These are phyloP conservation scores for Ascochyta clinopodiicola DNA, from an alignment of 2,329 filamentous ascomycete genomes.

Conservation along the genomic window DNA sequence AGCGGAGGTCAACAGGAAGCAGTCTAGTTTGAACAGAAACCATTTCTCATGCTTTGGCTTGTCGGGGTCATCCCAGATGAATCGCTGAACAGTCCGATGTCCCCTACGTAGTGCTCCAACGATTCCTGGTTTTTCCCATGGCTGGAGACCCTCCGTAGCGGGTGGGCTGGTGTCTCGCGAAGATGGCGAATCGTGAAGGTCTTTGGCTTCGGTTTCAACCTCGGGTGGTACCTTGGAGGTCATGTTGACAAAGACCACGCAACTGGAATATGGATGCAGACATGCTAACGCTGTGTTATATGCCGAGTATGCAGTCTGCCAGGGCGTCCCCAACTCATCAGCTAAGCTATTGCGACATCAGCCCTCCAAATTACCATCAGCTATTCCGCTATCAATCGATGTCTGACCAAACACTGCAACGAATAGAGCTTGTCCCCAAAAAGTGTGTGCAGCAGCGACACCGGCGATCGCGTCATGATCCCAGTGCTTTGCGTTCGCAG, in stretches of 20 bases:
- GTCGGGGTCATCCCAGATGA: slow-evolving; percentile 29
- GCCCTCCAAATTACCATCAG: neutral
- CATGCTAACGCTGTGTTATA: neutral
- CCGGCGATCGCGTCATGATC: slow-evolving; percentile 9
- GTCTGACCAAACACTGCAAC: neutral
- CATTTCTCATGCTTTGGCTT: slow-evolving; percentile 30
- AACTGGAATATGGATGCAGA: neutral
- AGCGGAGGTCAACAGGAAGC: slow-evolving; percentile 32
- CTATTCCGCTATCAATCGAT: neutral
- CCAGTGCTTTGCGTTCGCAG: slow-evolving; percentile 3
- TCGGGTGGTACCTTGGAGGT: slow-evolving; percentile 7
- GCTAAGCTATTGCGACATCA: slow-evolving; percentile 10
- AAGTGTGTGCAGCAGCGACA: neutral
- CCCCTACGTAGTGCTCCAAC: slow-evolving; percentile 20
- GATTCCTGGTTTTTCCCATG: slow-evolving; percentile 24
- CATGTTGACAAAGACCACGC: slow-evolving; percentile 3
- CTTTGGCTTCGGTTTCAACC: slow-evolving; percentile 3
- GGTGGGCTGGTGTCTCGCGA: slow-evolving; percentile 12
- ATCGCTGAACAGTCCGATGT: slow-evolving; percentile 26
- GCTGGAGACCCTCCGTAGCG: neutral
- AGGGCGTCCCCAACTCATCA: neutral
- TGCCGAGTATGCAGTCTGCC: neutral
- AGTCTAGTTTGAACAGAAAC: slow-evolving; percentile 40
- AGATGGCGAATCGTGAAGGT: slow-evolving; percentile 6
- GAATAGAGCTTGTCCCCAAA: neutral